Evolutionary conservation across 768 basidiomycete genomes (phyloP).

Genomic region (Rhizopogon vulgaris): DNA sequence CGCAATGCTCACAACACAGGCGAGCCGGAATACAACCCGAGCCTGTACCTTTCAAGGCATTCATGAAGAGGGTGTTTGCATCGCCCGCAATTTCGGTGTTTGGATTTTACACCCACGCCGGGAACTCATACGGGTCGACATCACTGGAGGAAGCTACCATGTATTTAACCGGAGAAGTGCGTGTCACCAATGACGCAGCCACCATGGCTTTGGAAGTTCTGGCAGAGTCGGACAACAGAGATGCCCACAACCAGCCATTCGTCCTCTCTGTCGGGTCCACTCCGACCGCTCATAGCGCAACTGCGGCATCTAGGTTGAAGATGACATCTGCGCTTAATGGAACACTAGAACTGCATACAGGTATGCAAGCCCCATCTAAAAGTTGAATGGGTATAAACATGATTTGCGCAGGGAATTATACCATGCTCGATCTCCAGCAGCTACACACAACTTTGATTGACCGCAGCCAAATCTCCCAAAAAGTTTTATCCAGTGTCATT

Average conservation of each 20-base stretch:
- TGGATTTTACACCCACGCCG: slow-evolving; percentile 81
- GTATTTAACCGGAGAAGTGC: slow-evolving; percentile 65
- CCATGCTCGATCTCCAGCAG: slow-evolving; percentile 81
- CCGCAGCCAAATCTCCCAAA: slow-evolving; percentile 51
- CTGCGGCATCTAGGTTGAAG: slow-evolving; percentile 38
- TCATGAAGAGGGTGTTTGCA: slow-evolving; percentile 46
- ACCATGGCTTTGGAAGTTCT: slow-evolving; percentile 45
- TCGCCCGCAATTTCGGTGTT: slow-evolving; percentile 58
- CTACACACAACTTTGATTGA: slow-evolving; percentile 65
- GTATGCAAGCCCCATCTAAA: slow-evolving; percentile 26
- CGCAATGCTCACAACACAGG: slow-evolving; percentile 31
- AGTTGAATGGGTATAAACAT: not conserved
- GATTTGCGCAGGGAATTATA: slow-evolving; percentile 60
- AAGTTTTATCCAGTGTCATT: slow-evolving; percentile 65
- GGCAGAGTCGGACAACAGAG: slow-evolving; percentile 26
- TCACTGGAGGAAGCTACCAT: slow-evolving; percentile 57
- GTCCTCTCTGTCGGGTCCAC: slow-evolving; percentile 83
- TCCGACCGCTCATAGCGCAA: slow-evolving; percentile 78
- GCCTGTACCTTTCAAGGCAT: slow-evolving; percentile 46
- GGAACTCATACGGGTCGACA: slow-evolving; percentile 72
- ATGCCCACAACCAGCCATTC: slow-evolving; percentile 41
- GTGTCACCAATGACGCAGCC: slow-evolving; percentile 63
- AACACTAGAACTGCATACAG: slow-evolving; percentile 70
- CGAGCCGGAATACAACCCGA: slow-evolving; percentile 64
- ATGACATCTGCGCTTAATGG: slow-evolving; percentile 49